These are phyloP conservation scores for Serendipita vermifera DNA, from an alignment of 768 basidiomycete genomes.

Conservation along the genomic window DNA sequence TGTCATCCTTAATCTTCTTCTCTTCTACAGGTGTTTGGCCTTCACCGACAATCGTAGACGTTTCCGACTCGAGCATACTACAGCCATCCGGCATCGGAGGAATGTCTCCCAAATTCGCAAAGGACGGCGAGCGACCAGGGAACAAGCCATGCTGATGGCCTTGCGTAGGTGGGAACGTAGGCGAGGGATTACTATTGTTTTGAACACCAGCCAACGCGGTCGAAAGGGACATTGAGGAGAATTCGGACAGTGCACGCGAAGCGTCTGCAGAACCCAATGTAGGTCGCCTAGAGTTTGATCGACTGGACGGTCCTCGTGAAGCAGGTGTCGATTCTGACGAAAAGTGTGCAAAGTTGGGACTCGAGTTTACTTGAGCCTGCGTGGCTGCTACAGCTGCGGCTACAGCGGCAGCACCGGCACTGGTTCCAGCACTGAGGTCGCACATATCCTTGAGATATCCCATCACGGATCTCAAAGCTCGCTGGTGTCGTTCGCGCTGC, in stretches of 20 bases:
- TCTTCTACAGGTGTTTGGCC: slow-evolving; percentile 34
- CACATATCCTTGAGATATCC: slow-evolving; percentile 93
- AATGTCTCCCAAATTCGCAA: neutral
- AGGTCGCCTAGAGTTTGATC: neutral
- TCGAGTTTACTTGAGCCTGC: slow-evolving; percentile 3
- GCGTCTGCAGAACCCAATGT: neutral
- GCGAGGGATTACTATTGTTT: neutral
- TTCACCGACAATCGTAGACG: neutral
- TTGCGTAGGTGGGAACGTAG: too few relatives aligned
- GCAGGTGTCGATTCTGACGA: neutral
- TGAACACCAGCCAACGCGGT: neutral
- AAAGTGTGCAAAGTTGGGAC: neutral
- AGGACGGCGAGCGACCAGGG: neutral
- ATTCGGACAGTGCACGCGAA: neutral
- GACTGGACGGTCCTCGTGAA: neutral
- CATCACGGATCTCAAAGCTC: slow-evolving; percentile 83
- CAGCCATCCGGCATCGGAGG: neutral
- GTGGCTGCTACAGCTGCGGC: neutral
- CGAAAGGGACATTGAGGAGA: neutral
- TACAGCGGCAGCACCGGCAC: neutral
- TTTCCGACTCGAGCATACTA: neutral
- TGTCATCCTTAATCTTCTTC: slow-evolving; percentile 86
- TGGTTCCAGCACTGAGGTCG: slow-evolving; percentile 58
- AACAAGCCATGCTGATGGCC: too few relatives aligned
- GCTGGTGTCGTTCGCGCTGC: slow-evolving; percentile 33